Base-by-base conservation (phyloP, 2,329 filamentous ascomycete species). In the Macrophomina phaseolina region DNA sequence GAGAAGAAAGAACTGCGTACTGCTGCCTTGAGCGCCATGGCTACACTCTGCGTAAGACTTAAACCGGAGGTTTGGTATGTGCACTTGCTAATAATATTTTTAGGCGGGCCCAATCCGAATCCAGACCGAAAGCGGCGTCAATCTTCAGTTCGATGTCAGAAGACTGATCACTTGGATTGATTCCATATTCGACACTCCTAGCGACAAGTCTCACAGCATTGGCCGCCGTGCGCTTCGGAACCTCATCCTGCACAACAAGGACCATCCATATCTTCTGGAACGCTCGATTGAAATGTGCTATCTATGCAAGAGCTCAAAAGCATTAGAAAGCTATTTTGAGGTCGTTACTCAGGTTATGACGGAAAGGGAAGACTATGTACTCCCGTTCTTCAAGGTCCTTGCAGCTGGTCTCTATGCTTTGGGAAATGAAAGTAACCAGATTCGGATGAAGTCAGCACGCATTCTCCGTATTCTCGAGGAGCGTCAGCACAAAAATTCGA, bases 151-250 rank as follows among this genome's bases (percentile, higher is more conserved):
- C 73, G 94, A 99, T 73, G 87, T 98, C 64, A 89, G 91, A 49
- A 90, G 94, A 23, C 96, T 99, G 89, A 87, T 99, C 28, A 89
- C 91, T 6, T 99, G 96, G 95, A 91, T 99, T 64, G 93, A 97
- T 73, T 90, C 91, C 14, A 98, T 99, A 60, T 98, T 99, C 80
- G 93, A 91, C 70, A 93, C 92, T 0, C 89, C 90, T 9, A 98
- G 93, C 76, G 94, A 99, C 78, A 90, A 93, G 70, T 93, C 94
- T 80, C 96, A 97, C 75, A 84, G 91, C 2, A 97, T 96, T 68
- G 95, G 96, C 38, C 89, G 93, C 70, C 88, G 92, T 69, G 95
- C 95, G 8, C 81, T 99, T 49, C 93, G 91, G 72, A 97, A 97
- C 71, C 82, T 99, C 32, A 93, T 99, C 65, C 82, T 93, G 12